Base-by-base conservation (phyloP, 192 early-diverging fungal species). In the Pilobolus umbonatus region DNA sequence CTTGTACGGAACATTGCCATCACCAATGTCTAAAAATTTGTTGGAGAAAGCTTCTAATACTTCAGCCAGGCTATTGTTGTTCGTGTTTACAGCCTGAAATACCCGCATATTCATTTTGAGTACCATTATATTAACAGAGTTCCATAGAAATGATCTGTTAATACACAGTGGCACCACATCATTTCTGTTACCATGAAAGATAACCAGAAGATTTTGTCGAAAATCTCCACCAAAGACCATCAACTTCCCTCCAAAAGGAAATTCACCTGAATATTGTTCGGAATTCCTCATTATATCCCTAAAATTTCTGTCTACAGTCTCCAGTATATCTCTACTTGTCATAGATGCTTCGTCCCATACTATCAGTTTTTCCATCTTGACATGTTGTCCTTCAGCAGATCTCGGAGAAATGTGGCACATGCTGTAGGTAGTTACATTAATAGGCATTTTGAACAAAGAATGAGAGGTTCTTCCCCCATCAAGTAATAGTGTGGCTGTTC, bases 281-380 rank as follows among this genome's bases (percentile, higher is more conserved):
- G 24, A 25, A 1, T 15, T 25, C 8, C 2, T 6, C 22, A 60
- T 61, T 1, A 70, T 51, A 38, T 75, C 58, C 3, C 35, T 32
- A 4, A 73, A 24, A 0, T 19, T 48, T 17, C 58, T 48, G 15
- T 64, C 43, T 0, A 67, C 64, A 10, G 64, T 45, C 21, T 73
- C 50, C 48, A 68, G 49, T 1, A 50, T 32, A 55, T 58, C 26
- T 1, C 34, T 28, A 39, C 62, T 53, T 2, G 42, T 43, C 61
- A 67, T 75, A 19, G 68, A 57, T 36, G 62, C 62, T 50, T 75
- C 74, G 42, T 72, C 69, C 74, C 74, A 75, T 6, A 75, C 28
- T 43, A 75, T 60, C 21, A 72, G 19, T 21, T 62, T 53, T 11
- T 69, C 14, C 22, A 32, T 6, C 12, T 25, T 34, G 8, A 69